Conservation (phyloP, 2,329 filamentous ascomycete genomes). For the Ophiostoma australiae region DNA sequence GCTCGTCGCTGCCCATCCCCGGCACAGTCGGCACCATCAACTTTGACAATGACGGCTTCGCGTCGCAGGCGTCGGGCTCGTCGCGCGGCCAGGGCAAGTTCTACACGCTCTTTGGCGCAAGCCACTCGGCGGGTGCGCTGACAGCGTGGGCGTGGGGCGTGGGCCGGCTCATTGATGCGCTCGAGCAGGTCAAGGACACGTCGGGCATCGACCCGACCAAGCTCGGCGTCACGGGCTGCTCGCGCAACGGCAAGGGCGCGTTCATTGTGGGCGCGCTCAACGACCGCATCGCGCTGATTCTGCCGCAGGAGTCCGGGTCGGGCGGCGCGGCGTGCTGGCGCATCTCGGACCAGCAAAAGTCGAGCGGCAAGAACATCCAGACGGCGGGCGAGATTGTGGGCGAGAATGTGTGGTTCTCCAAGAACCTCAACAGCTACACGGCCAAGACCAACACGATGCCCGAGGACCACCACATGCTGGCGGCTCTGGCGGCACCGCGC, state of each 20-base stretch:
- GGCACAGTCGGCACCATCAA: conserved; percentile 51
- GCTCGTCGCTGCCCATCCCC: conserved; percentile 52
- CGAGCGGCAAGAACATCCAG: conserved; percentile 54
- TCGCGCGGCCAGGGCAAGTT: conserved; percentile 53
- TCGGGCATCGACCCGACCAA: conserved; percentile 47
- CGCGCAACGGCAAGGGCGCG: conserved; percentile 60
- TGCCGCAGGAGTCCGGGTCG: conserved; percentile 59
- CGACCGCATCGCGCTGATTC: conserved; percentile 53
- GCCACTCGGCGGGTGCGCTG: conserved; percentile 41
- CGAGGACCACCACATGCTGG: conserved; percentile 55
- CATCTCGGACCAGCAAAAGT: conserved; percentile 35
- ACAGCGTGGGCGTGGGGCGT: conserved; percentile 62
- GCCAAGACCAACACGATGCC: conserved; percentile 45
- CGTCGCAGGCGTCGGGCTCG: conserved; percentile 41
- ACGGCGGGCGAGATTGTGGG: conserved; percentile 40
- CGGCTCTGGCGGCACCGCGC: conserved; percentile 51
- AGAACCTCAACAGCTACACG: conserved; percentile 49
- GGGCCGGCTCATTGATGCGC: conserved; percentile 54
- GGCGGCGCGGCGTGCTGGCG: background rate
- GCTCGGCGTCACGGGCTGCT: conserved; percentile 58
- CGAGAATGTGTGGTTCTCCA: conserved; percentile 61
- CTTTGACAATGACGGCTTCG: conserved; percentile 57
- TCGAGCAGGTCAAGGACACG: conserved; percentile 46
- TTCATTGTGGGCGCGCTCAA: conserved; percentile 57
- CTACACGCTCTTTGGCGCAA: background rate